Evolutionary conservation across 2,329 filamentous ascomycete genomes (phyloP).

Genomic region (Fusarium xylarioides): DNA sequence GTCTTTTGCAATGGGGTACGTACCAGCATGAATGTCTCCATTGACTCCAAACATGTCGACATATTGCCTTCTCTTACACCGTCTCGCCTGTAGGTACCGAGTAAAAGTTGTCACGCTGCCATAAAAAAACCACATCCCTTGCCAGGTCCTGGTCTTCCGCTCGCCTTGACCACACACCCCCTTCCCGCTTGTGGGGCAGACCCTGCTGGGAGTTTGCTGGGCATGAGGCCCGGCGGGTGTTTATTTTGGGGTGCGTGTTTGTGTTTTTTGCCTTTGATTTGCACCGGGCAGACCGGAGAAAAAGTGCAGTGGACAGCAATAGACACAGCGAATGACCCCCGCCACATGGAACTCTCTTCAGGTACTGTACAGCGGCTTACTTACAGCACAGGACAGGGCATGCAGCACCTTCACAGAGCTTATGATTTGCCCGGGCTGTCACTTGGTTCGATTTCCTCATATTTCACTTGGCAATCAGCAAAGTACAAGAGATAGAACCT

Average conservation of each 20-base stretch:
- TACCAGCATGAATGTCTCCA: slow-evolving; percentile 21
- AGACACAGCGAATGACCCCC: background rate
- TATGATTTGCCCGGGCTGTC: background rate
- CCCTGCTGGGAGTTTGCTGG: slow-evolving; percentile 24
- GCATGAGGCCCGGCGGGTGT: slow-evolving; percentile 24
- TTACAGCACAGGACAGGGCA: slow-evolving; percentile 2
- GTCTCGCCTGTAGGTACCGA: slow-evolving; percentile 30
- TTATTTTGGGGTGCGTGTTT: slow-evolving; percentile 9
- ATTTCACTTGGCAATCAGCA: background rate
- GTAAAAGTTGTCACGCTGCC: slow-evolving; percentile 35
- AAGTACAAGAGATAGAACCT: background rate
- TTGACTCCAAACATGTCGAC: slow-evolving; percentile 24
- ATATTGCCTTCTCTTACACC: slow-evolving; percentile 35
- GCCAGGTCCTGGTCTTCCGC: slow-evolving; percentile 27
- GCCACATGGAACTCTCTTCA: slow-evolving; percentile 1
- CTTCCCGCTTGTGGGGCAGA: slow-evolving; percentile 30
- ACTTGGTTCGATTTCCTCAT: background rate
- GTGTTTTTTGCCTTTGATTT: background rate
- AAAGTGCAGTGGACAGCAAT: background rate
- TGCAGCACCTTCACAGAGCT: background rate
- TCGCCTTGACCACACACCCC: slow-evolving; percentile 36
- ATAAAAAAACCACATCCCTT: slow-evolving; percentile 33
- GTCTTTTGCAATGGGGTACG: slow-evolving; percentile 25
- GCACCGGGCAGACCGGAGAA: slow-evolving; percentile 18
- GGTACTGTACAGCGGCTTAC: slow-evolving; percentile 5